Conservation (phyloP, 1,284 basidiomycete genomes). For the Pholiota adiposa region DNA sequence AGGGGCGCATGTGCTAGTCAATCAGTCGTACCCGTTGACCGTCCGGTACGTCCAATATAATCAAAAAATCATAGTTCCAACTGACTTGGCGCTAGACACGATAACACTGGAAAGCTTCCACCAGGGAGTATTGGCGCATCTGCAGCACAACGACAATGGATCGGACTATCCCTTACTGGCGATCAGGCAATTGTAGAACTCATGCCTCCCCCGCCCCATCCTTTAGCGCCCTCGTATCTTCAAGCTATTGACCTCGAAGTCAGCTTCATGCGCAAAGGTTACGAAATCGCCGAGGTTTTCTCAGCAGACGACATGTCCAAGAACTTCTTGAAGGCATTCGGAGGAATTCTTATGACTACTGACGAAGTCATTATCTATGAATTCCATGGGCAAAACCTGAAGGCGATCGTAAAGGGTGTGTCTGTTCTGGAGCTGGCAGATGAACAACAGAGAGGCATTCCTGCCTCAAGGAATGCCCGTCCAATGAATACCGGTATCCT, state of each 20-base stretch:
- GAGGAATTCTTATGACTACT: constrained; percentile 69
- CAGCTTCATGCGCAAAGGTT: constrained; percentile 68
- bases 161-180: constrained; percentile 78
- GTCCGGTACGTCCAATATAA: constrained; percentile 56
- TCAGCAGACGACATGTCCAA: constrained; percentile 85
- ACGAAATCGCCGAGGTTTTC: constrained; percentile 74
- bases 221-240: constrained; percentile 69
- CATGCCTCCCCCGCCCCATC: constrained; percentile 60
- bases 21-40: constrained; percentile 71
- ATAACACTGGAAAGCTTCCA: constrained; percentile 70
- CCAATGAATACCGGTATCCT: constrained; percentile 70
- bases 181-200: constrained; percentile 77
- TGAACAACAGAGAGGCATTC: constrained; percentile 47
- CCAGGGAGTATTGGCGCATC: constrained; percentile 72
- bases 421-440: constrained; percentile 72
- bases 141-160: constrained; percentile 82
- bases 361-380: constrained; percentile 88
- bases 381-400: constrained; percentile 88
- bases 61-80: background rate
- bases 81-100: constrained; percentile 54
- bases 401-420: constrained; percentile 72
- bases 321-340: constrained; percentile 73
- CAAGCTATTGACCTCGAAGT: constrained; percentile 82
- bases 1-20: constrained; percentile 77
- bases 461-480: constrained; percentile 29